A percentile compares a stretch with the other conserved stretches of the same genome.
phyloP scores from a whole-genome alignment of 106 monocot species.

The Dendrobium officinale region DNA sequence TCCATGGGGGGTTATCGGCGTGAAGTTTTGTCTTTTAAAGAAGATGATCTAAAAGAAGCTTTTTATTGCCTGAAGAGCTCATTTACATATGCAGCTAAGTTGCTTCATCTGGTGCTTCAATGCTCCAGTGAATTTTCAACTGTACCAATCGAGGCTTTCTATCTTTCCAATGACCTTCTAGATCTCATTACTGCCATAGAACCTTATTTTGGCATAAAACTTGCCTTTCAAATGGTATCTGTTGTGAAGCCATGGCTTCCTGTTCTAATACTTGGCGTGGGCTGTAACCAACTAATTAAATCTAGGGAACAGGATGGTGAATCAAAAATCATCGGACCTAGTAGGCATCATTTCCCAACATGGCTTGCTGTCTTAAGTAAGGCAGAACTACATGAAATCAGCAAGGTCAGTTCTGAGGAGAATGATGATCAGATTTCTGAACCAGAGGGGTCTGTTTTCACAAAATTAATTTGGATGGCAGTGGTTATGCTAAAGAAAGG shows the following conservation, averaged over 20 bases:
- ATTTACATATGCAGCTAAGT: conserved; percentile 72
- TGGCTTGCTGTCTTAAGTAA: conserved; percentile 59
- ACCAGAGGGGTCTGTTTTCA: conserved; percentile 15
- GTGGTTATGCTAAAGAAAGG: conserved; percentile 62
- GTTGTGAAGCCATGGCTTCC: conserved; percentile 73
- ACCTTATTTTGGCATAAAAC: conserved; percentile 29
- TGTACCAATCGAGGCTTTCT: conserved; percentile 37
- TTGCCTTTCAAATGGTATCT: conserved; percentile 34
- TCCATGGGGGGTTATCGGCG: conserved; percentile 19
- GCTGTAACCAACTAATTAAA: conserved; percentile 40
- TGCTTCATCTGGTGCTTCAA: conserved; percentile 59
- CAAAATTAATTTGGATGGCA: conserved; percentile 35
- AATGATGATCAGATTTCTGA: conserved; percentile 1
- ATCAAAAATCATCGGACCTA: neutral
- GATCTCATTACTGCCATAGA: conserved; percentile 60
- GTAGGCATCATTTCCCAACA: conserved; percentile 17
- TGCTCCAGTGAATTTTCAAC: conserved; percentile 24
- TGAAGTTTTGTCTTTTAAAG: conserved; percentile 14
- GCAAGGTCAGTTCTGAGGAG: conserved; percentile 9
- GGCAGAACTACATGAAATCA: conserved; percentile 30
- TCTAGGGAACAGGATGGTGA: neutral
- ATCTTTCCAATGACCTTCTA: conserved; percentile 64
- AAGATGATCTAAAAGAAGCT: conserved; percentile 33
- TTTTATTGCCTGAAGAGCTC: conserved; percentile 39
- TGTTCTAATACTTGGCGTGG: conserved; percentile 59